phyloP scores from a whole-genome alignment of 2,329 filamentous ascomycete species.

The Ophiocordyceps robertsii region DNA sequence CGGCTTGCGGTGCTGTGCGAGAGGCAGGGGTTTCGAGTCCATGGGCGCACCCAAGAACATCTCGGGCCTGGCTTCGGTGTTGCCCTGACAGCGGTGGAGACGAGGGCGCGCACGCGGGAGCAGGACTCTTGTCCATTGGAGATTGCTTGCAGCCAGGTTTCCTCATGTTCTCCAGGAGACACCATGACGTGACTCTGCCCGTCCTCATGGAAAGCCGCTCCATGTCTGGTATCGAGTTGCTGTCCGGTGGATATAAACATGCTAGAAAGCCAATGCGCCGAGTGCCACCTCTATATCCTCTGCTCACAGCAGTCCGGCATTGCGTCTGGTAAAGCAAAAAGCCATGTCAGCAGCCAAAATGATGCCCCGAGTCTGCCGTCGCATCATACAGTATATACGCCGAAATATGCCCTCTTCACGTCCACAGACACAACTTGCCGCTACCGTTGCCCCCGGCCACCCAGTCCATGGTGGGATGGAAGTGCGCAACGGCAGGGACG shows the following conservation, averaged over 20 bases:
- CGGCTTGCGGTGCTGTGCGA: conserved; percentile 7
- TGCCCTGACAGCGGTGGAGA: conserved; percentile 7
- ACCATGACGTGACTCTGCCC: no score
- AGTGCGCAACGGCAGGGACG: conserved; percentile 82
- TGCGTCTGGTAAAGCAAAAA: no score
- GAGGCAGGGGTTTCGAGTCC: conserved; percentile 5
- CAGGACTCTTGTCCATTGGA: not conserved
- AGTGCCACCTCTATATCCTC: no score
- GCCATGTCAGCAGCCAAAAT: no score
- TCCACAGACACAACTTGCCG: conserved; percentile 87
- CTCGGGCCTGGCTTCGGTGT: conserved; percentile 7
- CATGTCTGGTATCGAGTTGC: no score
- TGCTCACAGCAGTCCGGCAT: no score
- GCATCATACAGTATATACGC: not conserved
- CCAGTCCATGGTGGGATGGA: conserved; percentile 83
- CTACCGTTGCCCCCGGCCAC: conserved; percentile 83
- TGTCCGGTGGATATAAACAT: no score
- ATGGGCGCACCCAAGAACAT: conserved; percentile 6
- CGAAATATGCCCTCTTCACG: conserved; percentile 29
- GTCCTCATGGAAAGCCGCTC: no score
- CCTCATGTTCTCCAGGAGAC: no score
- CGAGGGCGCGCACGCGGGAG: conserved; percentile 1
- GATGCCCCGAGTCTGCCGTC: no score
- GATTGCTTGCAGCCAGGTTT: no score
- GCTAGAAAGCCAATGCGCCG: no score